phyloP scores from a whole-genome alignment of 2,329 filamentous ascomycete genomes.

The Trichophyton mentagrophytes region DNA sequence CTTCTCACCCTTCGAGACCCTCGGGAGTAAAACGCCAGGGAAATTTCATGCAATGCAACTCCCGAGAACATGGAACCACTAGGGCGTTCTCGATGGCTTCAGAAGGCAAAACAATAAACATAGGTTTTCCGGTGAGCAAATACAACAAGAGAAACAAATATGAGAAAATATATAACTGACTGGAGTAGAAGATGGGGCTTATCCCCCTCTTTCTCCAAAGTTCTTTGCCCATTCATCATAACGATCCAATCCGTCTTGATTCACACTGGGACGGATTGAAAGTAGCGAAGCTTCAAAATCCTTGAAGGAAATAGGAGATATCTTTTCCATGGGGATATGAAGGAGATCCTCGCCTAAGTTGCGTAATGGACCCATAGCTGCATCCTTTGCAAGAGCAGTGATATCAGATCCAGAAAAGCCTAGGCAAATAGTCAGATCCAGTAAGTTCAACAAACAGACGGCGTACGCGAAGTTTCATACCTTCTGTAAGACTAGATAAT shows the following conservation, averaged over 20 bases:
- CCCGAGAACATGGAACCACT: background rate
- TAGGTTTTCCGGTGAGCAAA: background rate
- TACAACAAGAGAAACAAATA: background rate
- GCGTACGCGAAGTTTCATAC: constrained; percentile 36
- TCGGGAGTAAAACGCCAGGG: background rate
- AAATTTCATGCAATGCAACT: background rate
- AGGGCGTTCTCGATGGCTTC: background rate
- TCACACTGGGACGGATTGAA: constrained; percentile 83
- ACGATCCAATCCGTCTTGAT: constrained; percentile 66
- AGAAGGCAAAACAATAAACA: background rate
- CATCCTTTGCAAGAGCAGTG: constrained; percentile 90
- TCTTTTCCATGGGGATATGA: constrained; percentile 87
- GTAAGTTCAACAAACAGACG: background rate
- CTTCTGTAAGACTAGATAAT: constrained; percentile 71
- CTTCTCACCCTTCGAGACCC: background rate
- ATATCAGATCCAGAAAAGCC: constrained; percentile 98
- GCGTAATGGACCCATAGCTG: constrained; percentile 88
- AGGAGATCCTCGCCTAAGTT: constrained; percentile 81
- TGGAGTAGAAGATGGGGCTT: background rate
- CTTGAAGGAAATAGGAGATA: constrained; percentile 65
- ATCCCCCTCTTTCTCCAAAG: constrained; percentile 85
- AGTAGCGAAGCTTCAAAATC: constrained; percentile 77
- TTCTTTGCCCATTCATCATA: constrained; percentile 91
- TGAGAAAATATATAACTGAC: background rate
- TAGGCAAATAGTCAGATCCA: constrained; percentile 26